Evolutionary conservation across 352 stramenopile species (phyloP), one percentile per base, ranked within the genome.

Genomic region (Phytophthora constricta): DNA sequence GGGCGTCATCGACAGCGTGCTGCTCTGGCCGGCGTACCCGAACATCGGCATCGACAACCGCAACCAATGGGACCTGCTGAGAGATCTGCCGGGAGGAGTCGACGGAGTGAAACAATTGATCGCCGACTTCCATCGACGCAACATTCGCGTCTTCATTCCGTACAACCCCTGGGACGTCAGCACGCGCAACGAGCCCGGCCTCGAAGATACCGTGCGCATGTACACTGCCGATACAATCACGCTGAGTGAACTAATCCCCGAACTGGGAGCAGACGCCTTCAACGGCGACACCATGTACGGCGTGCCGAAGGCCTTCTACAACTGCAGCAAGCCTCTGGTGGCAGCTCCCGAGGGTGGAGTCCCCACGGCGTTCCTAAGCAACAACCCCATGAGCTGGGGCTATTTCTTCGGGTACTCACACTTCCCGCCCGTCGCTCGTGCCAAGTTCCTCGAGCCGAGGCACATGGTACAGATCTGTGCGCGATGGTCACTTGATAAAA

Each of bases 221-320:
- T 93, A 96, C 62, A 71, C 42, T 25, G 86, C 84, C 10, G 87
- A 96, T 52, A 86, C 93, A n/a, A 57, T 65, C 4, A 86, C 64
- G 23, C 63, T 95, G 46, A 58, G 72, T 16, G 49, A 71, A 27
- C 49, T 91, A 19, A 17, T 93, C 0, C 48, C 66, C 0, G 67
- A 74, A 41, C 56, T 86, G 5, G 63, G 77, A 19, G 84, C 79
- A 19, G 89, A 97, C 47, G 89, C 81, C 19, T 91, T 97, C 58
- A 97, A 97, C 57, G 89, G 87, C 9, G 89, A 97, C 74, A 97
- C 89, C 16, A 94, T 97, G 84, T 95, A 91, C 59, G 89, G 87
- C 22, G 84, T 97, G 0, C 87, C 86, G 1, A 83, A 77, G 50
- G 74, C 85, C 14, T 97, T 95, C 58, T 95, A 77, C 72, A 92